Evolutionary conservation across 1,139 yeast species (phyloP).

Genomic region (Suhomyces maxii): DNA sequence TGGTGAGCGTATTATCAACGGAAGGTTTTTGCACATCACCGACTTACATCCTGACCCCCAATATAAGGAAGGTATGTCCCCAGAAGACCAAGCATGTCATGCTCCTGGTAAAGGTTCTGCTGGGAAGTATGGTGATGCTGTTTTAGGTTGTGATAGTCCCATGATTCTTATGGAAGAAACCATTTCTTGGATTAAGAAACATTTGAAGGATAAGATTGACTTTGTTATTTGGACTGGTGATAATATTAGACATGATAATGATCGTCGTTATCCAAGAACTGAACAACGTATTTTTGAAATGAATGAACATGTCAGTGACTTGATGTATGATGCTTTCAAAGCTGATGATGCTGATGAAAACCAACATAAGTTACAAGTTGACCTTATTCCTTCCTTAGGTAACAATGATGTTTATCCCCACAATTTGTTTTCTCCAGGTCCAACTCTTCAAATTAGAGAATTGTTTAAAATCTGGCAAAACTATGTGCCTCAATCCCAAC

Average conservation of each 20-base stretch:
- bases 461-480: slow-evolving; percentile 69
- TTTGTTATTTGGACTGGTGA: slow-evolving; percentile 92
- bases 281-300: slow-evolving; percentile 67
- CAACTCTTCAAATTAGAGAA: slow-evolving; percentile 80
- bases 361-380: slow-evolving; percentile 50
- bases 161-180: slow-evolving; percentile 60
- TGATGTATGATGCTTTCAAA: slow-evolving; percentile 52
- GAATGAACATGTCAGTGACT: slow-evolving; percentile 60
- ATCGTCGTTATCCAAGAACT: slow-evolving; percentile 68
- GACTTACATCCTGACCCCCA: slow-evolving; percentile 85
- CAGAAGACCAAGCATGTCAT: slow-evolving; percentile 49
- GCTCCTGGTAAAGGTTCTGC: slow-evolving; percentile 48
- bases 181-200: slow-evolving; percentile 61
- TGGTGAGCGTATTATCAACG: slow-evolving; percentile 46
- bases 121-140: slow-evolving; percentile 72
- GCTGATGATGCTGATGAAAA: slow-evolving; percentile 32
- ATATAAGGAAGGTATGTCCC: slow-evolving; percentile 51
- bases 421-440: slow-evolving; percentile 80
- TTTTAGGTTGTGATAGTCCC: slow-evolving; percentile 74
- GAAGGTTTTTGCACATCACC: slow-evolving; percentile 79
- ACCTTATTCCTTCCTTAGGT: slow-evolving; percentile 69
- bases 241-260: slow-evolving; percentile 83
- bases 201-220: slow-evolving; percentile 73
- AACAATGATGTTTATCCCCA: slow-evolving; percentile 91
- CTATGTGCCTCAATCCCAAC: slow-evolving; percentile 75